Evolutionary conservation across 2,329 filamentous ascomycete genomes (phyloP).

Genomic region (Alternaria sp.): DNA sequence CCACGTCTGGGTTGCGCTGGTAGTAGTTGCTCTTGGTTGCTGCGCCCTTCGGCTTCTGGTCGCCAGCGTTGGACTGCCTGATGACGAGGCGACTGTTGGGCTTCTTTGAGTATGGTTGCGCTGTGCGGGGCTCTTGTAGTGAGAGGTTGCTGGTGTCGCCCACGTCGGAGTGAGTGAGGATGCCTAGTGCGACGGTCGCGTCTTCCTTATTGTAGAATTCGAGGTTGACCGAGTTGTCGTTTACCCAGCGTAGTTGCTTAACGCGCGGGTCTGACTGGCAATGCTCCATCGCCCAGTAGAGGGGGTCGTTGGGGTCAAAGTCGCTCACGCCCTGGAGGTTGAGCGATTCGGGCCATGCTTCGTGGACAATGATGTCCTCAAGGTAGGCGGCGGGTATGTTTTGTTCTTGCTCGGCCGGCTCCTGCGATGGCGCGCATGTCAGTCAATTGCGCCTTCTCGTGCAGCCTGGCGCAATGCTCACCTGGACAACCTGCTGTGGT

Average conservation of each 20-base stretch:
- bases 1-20: slow-evolving; percentile 84
- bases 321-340: slow-evolving; percentile 84
- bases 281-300: slow-evolving; percentile 73
- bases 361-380: slow-evolving; percentile 36
- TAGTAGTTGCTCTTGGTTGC: slow-evolving; percentile 88
- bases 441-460: slow-evolving; percentile 5
- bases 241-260: slow-evolving; percentile 82
- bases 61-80: slow-evolving; percentile 74
- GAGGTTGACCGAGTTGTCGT: slow-evolving; percentile 89
- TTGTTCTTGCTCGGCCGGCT: slow-evolving; percentile 6
- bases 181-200: slow-evolving; percentile 60
- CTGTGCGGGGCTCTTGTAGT: slow-evolving; percentile 68
- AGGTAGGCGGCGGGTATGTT: slow-evolving; percentile 43
- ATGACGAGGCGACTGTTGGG: slow-evolving; percentile 74
- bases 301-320: slow-evolving; percentile 80
- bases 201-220: slow-evolving; percentile 68
- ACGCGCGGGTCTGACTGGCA: slow-evolving; percentile 64
- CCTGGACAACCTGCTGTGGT: slow-evolving; percentile 29
- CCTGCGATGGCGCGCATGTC: slow-evolving; percentile 4
- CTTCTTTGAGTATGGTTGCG: slow-evolving; percentile 69
- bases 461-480: slow-evolving; percentile 11
- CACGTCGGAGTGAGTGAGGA: slow-evolving; percentile 59
- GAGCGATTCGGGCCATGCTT: slow-evolving; percentile 67
- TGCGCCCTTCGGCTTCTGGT: slow-evolving; percentile 81
- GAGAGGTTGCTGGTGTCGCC: slow-evolving; percentile 51